phyloP scores from a whole-genome alignment of 2,329 filamentous ascomycete species.

The Epichloe gansuensis region DNA sequence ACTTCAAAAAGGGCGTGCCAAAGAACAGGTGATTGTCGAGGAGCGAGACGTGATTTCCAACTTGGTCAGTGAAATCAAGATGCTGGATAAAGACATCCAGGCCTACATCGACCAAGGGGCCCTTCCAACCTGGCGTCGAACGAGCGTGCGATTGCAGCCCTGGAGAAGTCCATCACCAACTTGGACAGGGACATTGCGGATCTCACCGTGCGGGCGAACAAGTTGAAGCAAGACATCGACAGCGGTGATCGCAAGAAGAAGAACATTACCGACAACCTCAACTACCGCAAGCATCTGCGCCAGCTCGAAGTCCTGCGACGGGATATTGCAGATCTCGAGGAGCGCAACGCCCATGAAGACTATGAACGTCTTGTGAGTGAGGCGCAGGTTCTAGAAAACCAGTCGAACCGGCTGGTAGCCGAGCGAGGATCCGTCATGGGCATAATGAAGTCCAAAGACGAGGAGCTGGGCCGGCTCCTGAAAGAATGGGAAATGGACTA shows the following conservation, averaged over 20 bases:
- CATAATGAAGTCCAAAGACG: slow-evolving; percentile 72
- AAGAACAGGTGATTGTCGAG: slow-evolving; percentile 59
- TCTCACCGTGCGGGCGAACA: slow-evolving; percentile 60
- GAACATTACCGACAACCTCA: slow-evolving; percentile 79
- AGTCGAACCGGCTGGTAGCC: slow-evolving; percentile 57
- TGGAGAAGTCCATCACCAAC: slow-evolving; percentile 53
- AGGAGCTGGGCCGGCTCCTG: slow-evolving; percentile 60
- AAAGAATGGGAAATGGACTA: slow-evolving; percentile 79
- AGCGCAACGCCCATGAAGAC: slow-evolving; percentile 72
- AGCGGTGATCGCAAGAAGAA: slow-evolving; percentile 75
- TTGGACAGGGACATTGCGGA: slow-evolving; percentile 56
- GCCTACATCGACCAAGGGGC: slow-evolving; percentile 69
- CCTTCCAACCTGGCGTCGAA: slow-evolving; percentile 57
- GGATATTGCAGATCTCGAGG: slow-evolving; percentile 65
- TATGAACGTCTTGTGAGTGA: slow-evolving; percentile 62
- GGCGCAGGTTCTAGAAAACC: slow-evolving; percentile 52
- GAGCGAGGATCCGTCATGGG: slow-evolving; percentile 65
- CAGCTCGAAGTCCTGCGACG: slow-evolving; percentile 53
- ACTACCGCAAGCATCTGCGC: slow-evolving; percentile 64
- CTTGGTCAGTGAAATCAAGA: slow-evolving; percentile 64
- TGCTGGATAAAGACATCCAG: slow-evolving; percentile 65
- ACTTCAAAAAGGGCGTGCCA: slow-evolving; percentile 55
- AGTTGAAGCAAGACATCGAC: slow-evolving; percentile 62
- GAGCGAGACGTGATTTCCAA: slow-evolving; percentile 60
- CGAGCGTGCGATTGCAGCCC: slow-evolving; percentile 52